Conservation (phyloP, 441 rosid species). For the Rhodomyrtus psidioides region DNA sequence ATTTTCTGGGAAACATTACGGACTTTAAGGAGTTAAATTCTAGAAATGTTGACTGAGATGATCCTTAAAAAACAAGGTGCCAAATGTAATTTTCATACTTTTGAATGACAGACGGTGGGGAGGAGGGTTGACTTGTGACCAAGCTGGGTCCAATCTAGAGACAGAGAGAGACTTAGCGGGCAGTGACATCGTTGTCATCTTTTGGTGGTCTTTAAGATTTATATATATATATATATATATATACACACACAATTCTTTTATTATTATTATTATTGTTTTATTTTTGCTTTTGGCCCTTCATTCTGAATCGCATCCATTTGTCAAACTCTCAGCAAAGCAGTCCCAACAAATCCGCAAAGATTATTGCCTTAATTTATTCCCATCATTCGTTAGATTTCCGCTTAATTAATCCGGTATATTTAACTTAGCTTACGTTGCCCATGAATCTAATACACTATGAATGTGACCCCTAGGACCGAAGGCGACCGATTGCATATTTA, state of each 20-base stretch:
- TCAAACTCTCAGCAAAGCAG: neutral
- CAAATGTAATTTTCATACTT: neutral
- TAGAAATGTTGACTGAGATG: neutral
- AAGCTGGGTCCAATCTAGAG: neutral
- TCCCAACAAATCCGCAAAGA: neutral
- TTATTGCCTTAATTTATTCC: neutral
- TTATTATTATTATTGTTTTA: no score
- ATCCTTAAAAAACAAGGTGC: neutral
- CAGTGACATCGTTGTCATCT: neutral
- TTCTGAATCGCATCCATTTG: neutral
- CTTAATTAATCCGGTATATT: neutral
- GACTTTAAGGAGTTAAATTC: neutral
- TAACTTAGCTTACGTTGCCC: neutral
- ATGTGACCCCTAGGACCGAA: neutral
- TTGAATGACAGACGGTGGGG: neutral
- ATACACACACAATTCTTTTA: no score
- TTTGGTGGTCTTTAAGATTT: neutral
- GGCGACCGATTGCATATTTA: neutral
- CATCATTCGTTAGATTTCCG: neutral
- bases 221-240: no score
- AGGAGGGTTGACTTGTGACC: neutral
- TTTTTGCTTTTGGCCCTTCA: neutral
- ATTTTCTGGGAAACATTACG: neutral
- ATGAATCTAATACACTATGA: neutral
- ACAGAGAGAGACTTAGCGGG: neutral